Evolutionary conservation across 495 filamentous ascomycete species (phyloP), one percentile per base, ranked within the genome.

Genomic region (Cercophora newfieldiana): DNA sequence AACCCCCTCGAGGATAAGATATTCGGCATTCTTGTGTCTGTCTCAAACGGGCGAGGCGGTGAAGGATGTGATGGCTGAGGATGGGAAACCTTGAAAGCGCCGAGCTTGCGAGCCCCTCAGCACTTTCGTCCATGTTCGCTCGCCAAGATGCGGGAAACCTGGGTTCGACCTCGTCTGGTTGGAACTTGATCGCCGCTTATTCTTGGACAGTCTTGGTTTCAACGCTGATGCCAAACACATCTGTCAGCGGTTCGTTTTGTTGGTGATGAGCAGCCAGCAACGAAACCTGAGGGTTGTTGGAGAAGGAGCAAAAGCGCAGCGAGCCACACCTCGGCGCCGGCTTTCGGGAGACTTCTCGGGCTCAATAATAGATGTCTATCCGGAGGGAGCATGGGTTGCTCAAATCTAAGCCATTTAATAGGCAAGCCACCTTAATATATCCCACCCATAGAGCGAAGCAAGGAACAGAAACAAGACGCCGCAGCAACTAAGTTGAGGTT

Each of bases 351-450:
- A 26, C 55, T n/a, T n/a, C 30, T 54, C 57, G 44, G 64, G 64
- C 37, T 4, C 10, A 44, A n/a, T n/a, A n/a, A 65, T 49, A 22
- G 54, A 49, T 37, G 53, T 12, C 37, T 51, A 47, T 21, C 21
- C 25, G 4, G 47, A 33, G 37, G 30, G 55, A 30, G 60, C 66
- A 64, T 68, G 54, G 60, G 60, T 22, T 53, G 60, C 10, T 26
- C 60, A 68, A 64, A 68, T 64, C 63, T 47, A 59, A 37, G 60
- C 61, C 55, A 63, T 68, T 59, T 64, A 61, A 26, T 21, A 28
- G 47, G 37, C 64, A 61, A 61, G 64, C 57, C 64, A 66, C 33
- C 47, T 54, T 64, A 33, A 55, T 60, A 66, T 44, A 8, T 2
- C 3, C 58, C 51, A 22, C 25, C 6, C 24, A 64, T 56, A 57